phyloP scores from a whole-genome alignment of 2,329 filamentous ascomycete species.

The Emmonsiellopsis sp. region DNA sequence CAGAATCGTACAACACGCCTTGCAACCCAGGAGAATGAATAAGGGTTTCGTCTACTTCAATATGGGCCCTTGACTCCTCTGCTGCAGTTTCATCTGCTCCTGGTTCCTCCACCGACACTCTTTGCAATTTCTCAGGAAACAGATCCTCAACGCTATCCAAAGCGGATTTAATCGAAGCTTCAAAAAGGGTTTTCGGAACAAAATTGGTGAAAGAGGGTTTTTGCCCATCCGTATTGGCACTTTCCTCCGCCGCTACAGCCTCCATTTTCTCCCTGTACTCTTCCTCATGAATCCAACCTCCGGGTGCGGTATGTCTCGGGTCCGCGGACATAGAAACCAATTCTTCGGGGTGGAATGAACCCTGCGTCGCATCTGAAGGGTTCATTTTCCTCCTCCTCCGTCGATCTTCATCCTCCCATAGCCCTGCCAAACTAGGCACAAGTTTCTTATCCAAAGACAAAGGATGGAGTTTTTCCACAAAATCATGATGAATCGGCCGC shows the following conservation, averaged over 20 bases:
- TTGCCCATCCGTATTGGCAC: conserved; percentile 34
- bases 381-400: conserved; percentile 66
- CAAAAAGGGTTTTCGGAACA: conserved; percentile 44
- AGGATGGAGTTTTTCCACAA: conserved; percentile 61
- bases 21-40: conserved; percentile 41
- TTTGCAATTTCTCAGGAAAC: conserved; percentile 56
- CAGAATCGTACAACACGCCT: conserved; percentile 31
- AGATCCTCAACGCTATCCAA: conserved; percentile 81
- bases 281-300: conserved; percentile 88
- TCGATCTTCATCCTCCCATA: conserved; percentile 85
- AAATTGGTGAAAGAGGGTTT: conserved; percentile 57
- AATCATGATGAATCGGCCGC: conserved; percentile 77
- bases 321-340: conserved; percentile 85
- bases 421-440: conserved; percentile 83
- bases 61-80: conserved; percentile 13
- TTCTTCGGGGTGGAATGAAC: conserved; percentile 70
- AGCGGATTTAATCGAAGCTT: conserved; percentile 59
- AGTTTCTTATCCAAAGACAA: conserved; percentile 62
- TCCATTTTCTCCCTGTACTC: conserved; percentile 62
- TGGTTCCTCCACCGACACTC: conserved; percentile 14
- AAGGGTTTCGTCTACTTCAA: conserved; percentile 57
- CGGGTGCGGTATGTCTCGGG: conserved; percentile 57
- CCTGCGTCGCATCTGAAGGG: conserved; percentile 54
- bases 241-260: conserved; percentile 57
- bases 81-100: conserved; percentile 5